Conservation (phyloP, 257 asterid genomes). For the Solanum lignicaule region DNA sequence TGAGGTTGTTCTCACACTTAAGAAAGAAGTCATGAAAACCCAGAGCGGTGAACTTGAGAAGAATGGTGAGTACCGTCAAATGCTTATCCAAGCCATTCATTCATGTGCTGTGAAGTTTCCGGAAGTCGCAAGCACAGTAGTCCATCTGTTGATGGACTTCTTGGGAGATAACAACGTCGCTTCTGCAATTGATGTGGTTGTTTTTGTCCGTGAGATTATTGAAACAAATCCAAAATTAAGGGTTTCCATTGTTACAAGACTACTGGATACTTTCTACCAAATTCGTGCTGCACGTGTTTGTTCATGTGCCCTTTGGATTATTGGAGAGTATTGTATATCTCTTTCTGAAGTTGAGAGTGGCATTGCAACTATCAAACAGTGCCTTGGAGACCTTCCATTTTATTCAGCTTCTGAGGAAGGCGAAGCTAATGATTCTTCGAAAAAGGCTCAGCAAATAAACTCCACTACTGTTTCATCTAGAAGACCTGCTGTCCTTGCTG, state of each 20-base stretch:
- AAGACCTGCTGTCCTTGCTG: constrained; percentile 93
- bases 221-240: constrained; percentile 85
- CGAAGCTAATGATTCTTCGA: constrained; percentile 60
- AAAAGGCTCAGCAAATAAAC: constrained; percentile 60
- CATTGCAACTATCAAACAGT: constrained; percentile 78
- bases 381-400: constrained; percentile 89
- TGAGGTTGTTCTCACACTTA: constrained; percentile 82
- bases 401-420: constrained; percentile 72
- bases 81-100: constrained; percentile 97
- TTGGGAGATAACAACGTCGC: constrained; percentile 91
- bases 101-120: constrained; percentile 93
- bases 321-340: constrained; percentile 81
- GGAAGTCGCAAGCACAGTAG: constrained; percentile 95
- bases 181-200: constrained; percentile 79
- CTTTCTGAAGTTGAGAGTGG: constrained; percentile 90
- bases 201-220: constrained; percentile 85
- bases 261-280: constrained; percentile 86
- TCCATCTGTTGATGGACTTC: constrained; percentile 93
- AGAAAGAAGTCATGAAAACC: constrained; percentile 95
- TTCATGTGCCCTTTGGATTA: constrained; percentile 92
- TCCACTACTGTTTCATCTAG: constrained; percentile 83
- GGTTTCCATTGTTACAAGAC: constrained; percentile 80
- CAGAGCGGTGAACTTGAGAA: constrained; percentile 89
- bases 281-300: constrained; percentile 90
- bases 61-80: constrained; percentile 87